Evolutionary conservation across 2,329 filamentous ascomycete genomes (phyloP), one percentile per base, ranked within the genome.

Genomic region (Pestalotiopsis sp.): DNA sequence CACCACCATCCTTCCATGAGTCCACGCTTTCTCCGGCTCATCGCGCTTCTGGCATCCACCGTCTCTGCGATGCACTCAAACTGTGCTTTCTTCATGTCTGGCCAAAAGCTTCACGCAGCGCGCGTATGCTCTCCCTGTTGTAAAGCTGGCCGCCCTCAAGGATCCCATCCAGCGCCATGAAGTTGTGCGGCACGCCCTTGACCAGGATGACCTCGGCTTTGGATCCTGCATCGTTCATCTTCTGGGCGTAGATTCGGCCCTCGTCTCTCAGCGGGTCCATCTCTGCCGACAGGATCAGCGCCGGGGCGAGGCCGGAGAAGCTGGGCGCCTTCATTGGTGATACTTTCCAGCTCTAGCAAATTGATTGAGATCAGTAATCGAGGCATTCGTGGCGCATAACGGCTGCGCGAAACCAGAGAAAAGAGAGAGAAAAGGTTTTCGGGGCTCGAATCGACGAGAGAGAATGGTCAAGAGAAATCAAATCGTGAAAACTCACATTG

Each of bases 191-290:
- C 20, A 56, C 62, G n/a, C 62, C 62, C 27, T 52, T 45, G 23
- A 65, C 62, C n/a, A 20, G 62, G 25, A 65, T 65, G 7, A 65
- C 62, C 27, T 65, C 62, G 20, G 62, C 62, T 20, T 52, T 65
- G 62, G 62, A 65, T 23, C 62, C 62, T 13, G 39, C 62, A 2
- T 65, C 39, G 39, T 65, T 65, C 62, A 65, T 65, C 62, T 65
- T 65, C 62, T 49, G 38, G 4, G 31, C 62, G 25, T 65, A 65
- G 38, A 39, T 39, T 39, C 39, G 17, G 25, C 62, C 62, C 27
- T 65, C 62, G 25, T 65, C 62, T 14, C 62, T 23, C 39, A 65
- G 27, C 11, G 39, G 62, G 38, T 65, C 62, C 62, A 65, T 65
- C 20, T 65, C 62, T 36, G 62, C 62, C n/a, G 39, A 23, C 11